A percentile compares a stretch with the other conserved stretches of the same genome.
Conservation (phyloP, 2,329 filamentous ascomycete genomes). For the Apiospora aurea region DNA sequence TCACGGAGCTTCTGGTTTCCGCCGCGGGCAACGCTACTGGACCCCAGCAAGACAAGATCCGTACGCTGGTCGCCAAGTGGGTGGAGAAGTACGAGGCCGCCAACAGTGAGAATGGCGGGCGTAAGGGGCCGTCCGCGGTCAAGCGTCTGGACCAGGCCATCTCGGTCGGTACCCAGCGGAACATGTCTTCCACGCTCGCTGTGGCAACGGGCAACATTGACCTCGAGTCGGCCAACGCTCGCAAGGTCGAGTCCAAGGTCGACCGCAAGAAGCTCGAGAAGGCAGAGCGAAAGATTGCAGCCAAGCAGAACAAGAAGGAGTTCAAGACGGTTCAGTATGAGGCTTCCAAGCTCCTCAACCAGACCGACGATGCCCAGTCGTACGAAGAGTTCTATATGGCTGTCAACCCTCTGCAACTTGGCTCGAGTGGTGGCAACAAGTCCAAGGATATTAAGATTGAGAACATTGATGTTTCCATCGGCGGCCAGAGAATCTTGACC, state of each 20-base stretch:
- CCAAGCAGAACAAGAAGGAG: slow-evolving; percentile 97
- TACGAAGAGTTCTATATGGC: slow-evolving; percentile 99
- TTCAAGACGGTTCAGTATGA: slow-evolving; percentile 99
- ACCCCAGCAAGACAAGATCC: slow-evolving; percentile 78
- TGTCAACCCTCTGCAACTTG: slow-evolving; percentile 94
- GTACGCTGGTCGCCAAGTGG: slow-evolving; percentile 87
- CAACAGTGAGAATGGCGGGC: slow-evolving; percentile 76
- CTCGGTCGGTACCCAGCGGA: slow-evolving; percentile 90
- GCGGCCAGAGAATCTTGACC: slow-evolving; percentile 85
- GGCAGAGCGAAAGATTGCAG: slow-evolving; percentile 94
- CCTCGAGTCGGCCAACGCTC: slow-evolving; percentile 87
- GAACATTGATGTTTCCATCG: slow-evolving; percentile 92
- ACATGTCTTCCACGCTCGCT: slow-evolving; percentile 94
- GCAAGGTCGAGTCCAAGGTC: slow-evolving; percentile 97
- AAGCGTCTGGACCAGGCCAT: slow-evolving; percentile 92
- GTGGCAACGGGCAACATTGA: slow-evolving; percentile 86
- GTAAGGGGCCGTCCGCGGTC: slow-evolving; percentile 76
- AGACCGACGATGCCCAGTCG: slow-evolving; percentile 82
- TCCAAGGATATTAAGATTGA: slow-evolving; percentile 99
- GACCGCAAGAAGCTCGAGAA: slow-evolving; percentile 99
- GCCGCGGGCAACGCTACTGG: slow-evolving; percentile 84
- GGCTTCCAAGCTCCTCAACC: slow-evolving; percentile 85
- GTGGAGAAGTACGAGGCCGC: slow-evolving; percentile 79
- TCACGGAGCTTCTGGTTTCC: slow-evolving; percentile 89
- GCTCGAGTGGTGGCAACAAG: slow-evolving; percentile 75